A percentile compares a stretch with the other conserved stretches of the same genome.
Evolutionary conservation across 441 rosid genomes (phyloP).

Genomic region (Cnidoscolus chayamansa): DNA sequence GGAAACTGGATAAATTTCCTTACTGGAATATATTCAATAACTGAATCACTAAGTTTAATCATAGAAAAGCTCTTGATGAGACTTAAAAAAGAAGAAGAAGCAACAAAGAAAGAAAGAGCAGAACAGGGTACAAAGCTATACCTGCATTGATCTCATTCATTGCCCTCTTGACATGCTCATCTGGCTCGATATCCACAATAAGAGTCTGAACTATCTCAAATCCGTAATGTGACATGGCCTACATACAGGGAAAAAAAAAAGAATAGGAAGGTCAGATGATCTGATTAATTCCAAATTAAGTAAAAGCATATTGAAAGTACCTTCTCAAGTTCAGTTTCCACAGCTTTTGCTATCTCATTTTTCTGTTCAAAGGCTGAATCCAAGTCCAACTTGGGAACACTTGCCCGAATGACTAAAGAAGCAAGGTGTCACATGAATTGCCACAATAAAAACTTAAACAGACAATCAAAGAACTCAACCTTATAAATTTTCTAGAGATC

Average conservation of each 20-base stretch:
- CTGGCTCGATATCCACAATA: slow-evolving; percentile 56
- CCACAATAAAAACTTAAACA: not conserved
- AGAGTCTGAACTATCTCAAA: slow-evolving; percentile 60
- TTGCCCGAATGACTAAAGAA: slow-evolving; percentile 54
- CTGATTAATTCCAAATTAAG: not conserved
- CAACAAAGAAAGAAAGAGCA: not conserved
- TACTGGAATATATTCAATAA: not conserved
- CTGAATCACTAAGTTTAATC: not conserved
- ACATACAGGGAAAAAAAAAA: not conserved
- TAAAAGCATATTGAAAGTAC: slow-evolving; percentile 18
- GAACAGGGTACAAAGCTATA: slow-evolving; percentile 7
- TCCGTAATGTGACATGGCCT: slow-evolving; percentile 60
- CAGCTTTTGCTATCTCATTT: slow-evolving; percentile 61
- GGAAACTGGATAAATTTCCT: not conserved
- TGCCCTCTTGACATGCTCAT: slow-evolving; percentile 54
- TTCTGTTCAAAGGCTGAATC: slow-evolving; percentile 65
- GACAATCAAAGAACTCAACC: not conserved
- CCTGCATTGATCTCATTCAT: slow-evolving; percentile 74
- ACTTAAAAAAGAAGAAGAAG: not conserved
- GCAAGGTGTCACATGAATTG: slow-evolving; percentile 8
- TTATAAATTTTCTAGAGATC: not conserved
- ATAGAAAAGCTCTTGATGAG: too few relatives aligned
- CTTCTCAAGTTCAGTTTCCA: slow-evolving; percentile 64
- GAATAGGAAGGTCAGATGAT: too few relatives aligned
- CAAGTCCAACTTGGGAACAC: slow-evolving; percentile 55